Base-by-base conservation (phyloP, 2,329 filamentous ascomycete genomes). In the Aspergillus sp. region DNA sequence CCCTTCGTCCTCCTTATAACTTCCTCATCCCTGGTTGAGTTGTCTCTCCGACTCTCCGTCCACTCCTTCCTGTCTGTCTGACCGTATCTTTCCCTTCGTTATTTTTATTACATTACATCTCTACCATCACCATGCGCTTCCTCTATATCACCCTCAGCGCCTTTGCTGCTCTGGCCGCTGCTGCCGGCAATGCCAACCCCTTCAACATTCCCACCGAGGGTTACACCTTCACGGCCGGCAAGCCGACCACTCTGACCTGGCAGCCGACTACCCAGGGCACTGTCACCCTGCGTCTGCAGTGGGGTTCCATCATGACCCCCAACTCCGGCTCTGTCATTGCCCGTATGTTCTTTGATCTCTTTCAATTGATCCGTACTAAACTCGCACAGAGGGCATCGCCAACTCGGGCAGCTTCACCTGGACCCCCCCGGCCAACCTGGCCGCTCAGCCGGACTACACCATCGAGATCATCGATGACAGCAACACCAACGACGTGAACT, bases 361-460 rank as follows among this genome's bases (percentile, higher is more conserved):
- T 17, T 40, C 14, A 9, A 47, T 14, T 13, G 14, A 25, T 32
- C 17, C 20, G 32, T 41, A 23, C 56, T 58, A 34, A 61, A 44
- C 41, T 10, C 38, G 14, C 16, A 9, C 60, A 82, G 79, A 70
- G 45, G 64, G 59, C 58, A 74, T 82, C 57, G 56, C 65, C 55
- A 83, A 83, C 69, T 69, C 65, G 44, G 79, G 79, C 52, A 72
- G 65, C 55, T 81, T 72, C 70, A 76, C 73, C 52, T 81, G 80
- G 74, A 68, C 66, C 31, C 72, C 78, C 4, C 71, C 76, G 19
- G 51, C 64, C 45, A 60, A 68, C 52, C 66, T 78, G 51, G 69
- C 70, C 43, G 69, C 72, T 47, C 72, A 76, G 58, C 67, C 67
- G 36, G 72, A 78, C 64, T 83, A 82, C 73, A 77, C 78, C 52